Evolutionary conservation across 2,329 filamentous ascomycete species (phyloP), one percentile per base, ranked within the genome.

Genomic region (Aureobasidium sp.): DNA sequence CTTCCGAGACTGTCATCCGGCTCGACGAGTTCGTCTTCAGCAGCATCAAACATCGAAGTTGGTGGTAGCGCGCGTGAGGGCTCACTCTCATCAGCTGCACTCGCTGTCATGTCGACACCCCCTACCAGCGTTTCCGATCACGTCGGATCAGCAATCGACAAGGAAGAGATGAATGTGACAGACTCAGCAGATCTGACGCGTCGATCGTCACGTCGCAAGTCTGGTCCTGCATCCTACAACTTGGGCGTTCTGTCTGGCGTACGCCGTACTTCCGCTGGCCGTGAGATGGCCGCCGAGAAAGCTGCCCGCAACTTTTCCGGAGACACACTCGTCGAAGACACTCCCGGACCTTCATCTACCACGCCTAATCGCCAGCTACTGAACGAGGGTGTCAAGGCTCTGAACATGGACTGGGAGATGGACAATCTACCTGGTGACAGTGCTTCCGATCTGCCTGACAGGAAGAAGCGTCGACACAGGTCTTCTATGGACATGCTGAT

Each of bases 111-210:
- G 68, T 87, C 84, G 24, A 88, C 87, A 63, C 86, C 87, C 51
- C 84, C 85, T 27, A 89, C 86, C 53, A 88, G 84, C 67, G 77
- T 86, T 67, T 83, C 82, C 69, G 86, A 78, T 64, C 87, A 85
- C 74, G 76, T 85, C 44, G 73, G 77, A 44, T 78, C 75, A 10
- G 55, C 63, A 15, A 20, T 51, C 20, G 64, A 66, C 27, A 66
- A 66, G 66, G 69, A 63, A 70, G 75, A 59, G 47, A 65, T 24
- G 43, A 64, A 36, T 43, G 34, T 44, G 27, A 41, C 46, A 34
- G 37, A 12, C 4, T 41, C 61, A 44, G 51, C 56, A 17, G 51
- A 53, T 5, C 37, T 43, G 53, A 50, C 56, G 39, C 48, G 59
- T 34, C 56, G 70, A 62, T 79, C 82, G 64, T 81, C 81, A 67